phyloP scores from a whole-genome alignment of 148 eudicot genomes.

The Agrostemma githago region DNA sequence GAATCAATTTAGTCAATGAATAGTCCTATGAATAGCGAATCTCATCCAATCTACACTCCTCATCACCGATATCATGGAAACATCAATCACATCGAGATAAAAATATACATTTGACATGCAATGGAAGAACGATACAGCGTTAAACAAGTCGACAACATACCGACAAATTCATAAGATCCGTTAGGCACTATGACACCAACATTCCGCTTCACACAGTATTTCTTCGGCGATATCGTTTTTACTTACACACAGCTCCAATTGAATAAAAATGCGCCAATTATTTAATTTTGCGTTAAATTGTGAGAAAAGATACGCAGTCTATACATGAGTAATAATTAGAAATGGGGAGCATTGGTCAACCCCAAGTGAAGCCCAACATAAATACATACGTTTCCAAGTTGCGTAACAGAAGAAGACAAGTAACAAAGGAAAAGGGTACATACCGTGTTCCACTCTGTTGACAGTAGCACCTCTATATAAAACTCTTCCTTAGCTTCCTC shows the following conservation, averaged over 20 bases:
- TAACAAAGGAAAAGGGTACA: too few species aligned
- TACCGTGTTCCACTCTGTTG: too few species aligned
- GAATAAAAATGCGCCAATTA: too few species aligned
- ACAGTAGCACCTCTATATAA: neutral
- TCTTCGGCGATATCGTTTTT: conserved; percentile 91
- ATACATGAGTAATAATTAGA: too few species aligned
- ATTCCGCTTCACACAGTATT: conserved; percentile 84
- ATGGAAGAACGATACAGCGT: neutral
- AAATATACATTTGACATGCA: neutral
- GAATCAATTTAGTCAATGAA: neutral
- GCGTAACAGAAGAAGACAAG: too few species aligned
- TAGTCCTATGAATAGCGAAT: neutral
- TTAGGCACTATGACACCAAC: conserved; percentile 67
- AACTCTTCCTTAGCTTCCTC: neutral
- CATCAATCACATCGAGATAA: conserved; percentile 1
- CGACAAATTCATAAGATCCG: conserved; percentile 58
- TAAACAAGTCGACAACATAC: conserved; percentile 32
- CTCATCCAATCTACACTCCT: neutral
- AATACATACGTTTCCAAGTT: too few species aligned
- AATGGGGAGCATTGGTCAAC: too few species aligned
- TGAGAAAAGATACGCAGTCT: too few species aligned
- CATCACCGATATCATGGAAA: neutral
- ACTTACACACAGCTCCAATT: conserved; percentile 38
- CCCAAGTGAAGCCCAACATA: too few species aligned
- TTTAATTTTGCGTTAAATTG: too few species aligned